A percentile compares a stretch with the other conserved stretches of the same genome.
These are phyloP conservation scores for Tinospora cordifolia DNA, from an alignment of 164 flowering plant species.

Conservation along the genomic window DNA sequence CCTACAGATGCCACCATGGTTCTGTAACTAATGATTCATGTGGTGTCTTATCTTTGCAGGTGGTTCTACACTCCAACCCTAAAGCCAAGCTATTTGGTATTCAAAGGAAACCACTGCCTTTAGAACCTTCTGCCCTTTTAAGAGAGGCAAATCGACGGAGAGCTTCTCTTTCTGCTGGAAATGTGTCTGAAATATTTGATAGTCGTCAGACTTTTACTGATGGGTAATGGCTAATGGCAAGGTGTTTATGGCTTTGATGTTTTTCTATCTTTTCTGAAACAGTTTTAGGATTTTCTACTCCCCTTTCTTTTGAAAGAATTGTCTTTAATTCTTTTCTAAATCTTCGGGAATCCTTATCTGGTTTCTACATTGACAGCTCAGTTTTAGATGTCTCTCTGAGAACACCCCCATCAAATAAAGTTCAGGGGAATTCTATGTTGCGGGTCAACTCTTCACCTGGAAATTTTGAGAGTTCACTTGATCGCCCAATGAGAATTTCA, in stretches of 20 bases:
- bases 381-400: conserved; percentile 43
- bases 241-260: conserved; percentile 2
- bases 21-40: background rate
- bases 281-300: background rate
- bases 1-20: conserved; percentile 2
- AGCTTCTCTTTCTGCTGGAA: conserved; percentile 95
- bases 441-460: conserved; percentile 81
- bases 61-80: conserved; percentile 68
- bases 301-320: conserved; percentile 7
- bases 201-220: conserved; percentile 42
- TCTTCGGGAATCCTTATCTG: conserved; percentile 11
- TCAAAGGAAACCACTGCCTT: conserved; percentile 85
- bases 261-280: background rate
- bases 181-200: conserved; percentile 67
- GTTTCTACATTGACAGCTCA: conserved; percentile 50
- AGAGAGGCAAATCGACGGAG: conserved; percentile 95
- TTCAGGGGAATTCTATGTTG: conserved; percentile 41
- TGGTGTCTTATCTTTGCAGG: conserved; percentile 31
- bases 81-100: conserved; percentile 72
- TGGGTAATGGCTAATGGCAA: conserved; percentile 58
- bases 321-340: background rate
- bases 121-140: conserved; percentile 82
- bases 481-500: conserved; percentile 92
- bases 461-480: conserved; percentile 68
- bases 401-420: conserved; percentile 43